These are phyloP conservation scores for Aspergillus novoparasiticus DNA, from an alignment of 2,329 filamentous ascomycete genomes.

Conservation along the genomic window DNA sequence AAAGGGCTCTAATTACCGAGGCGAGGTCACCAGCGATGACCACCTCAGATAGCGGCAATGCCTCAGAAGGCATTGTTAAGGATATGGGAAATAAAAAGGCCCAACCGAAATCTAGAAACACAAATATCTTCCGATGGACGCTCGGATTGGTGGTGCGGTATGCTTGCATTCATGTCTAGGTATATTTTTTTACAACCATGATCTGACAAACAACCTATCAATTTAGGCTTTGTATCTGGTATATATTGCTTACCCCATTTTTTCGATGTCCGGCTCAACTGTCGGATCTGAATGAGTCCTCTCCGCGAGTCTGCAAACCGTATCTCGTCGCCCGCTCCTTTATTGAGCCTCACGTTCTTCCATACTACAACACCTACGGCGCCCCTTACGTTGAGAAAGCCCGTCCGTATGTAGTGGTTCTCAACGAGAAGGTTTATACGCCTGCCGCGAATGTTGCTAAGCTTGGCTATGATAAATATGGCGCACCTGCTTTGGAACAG, in stretches of 20 bases:
- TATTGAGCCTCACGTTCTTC: constrained; percentile 73
- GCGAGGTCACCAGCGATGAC: constrained; percentile 24
- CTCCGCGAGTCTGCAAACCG: constrained; percentile 78
- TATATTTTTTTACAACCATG: neutral
- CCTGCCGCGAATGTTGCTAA: constrained; percentile 69
- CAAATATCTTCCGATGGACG: constrained; percentile 35
- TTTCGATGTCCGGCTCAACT: constrained; percentile 78
- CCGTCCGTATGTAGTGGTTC: constrained; percentile 68
- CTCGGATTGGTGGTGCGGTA: constrained; percentile 40
- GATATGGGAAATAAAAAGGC: constrained; percentile 13
- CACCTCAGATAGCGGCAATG: constrained; percentile 31
- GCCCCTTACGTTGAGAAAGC: constrained; percentile 78
- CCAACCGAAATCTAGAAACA: constrained; percentile 17
- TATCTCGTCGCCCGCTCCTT: constrained; percentile 70
- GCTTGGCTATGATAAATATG: constrained; percentile 66
- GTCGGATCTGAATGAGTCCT: constrained; percentile 67
- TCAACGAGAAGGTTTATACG: constrained; percentile 64
- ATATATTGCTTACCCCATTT: constrained; percentile 75
- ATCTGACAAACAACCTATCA: neutral
- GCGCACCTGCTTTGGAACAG: constrained; percentile 70
- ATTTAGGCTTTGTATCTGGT: constrained; percentile 78
- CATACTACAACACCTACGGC: constrained; percentile 84
- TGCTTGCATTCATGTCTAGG: constrained; percentile 18
- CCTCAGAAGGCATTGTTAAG: constrained; percentile 23
- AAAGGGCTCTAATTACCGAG: constrained; percentile 11